Evolutionary conservation across 1,139 yeast genomes (phyloP), one percentile per base, ranked within the genome.

Genomic region (Meyerozyma guilliermondii): DNA sequence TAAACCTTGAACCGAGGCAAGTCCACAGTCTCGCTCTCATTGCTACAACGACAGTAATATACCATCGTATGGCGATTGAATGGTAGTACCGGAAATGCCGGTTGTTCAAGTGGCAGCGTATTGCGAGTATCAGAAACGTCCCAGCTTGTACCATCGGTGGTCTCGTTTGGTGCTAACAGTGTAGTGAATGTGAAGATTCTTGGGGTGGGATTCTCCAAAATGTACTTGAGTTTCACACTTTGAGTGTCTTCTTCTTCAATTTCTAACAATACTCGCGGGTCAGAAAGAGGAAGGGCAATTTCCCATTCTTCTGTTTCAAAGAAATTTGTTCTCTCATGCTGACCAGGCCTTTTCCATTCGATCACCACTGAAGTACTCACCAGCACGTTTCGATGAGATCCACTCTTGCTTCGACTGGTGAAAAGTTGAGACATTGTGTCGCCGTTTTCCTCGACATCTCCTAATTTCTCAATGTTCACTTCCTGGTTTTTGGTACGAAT

Each of bases 201-300:
- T 4, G 83, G 74, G 0, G 94, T 83, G 7, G 94, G 89, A 53
- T 87, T 87, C 55, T 87, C 95, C 40, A 87, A 56, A 41, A 74
- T 70, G 54, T 79, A 86, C 10, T 58, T 65, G 34, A 81, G 60
- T 29, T 56, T 58, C 11, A 50, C 51, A 7, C 41, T 43, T 1
- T 50, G 48, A 0, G 50, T 46, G 2, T 46, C 48, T 0, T 50
- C 47, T 3, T 48, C 42, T 29, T 55, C 60, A 1, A 69, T 53
- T 23, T 56, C 60, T 4, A 81, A 68, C 29, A 85, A 60, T 0
- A 83, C 81, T 39, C 94, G 62, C 2, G 94, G 94, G 53, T 84
- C 92, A 38, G 81, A 71, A 37, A 81, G 66, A 2, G 91, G 87
- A 11, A 86, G 58, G 1, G 71, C 63, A 7, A 81, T 62, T 39